phyloP scores from a whole-genome alignment of 495 filamentous ascomycete genomes.

The Neurospora sp. region DNA sequence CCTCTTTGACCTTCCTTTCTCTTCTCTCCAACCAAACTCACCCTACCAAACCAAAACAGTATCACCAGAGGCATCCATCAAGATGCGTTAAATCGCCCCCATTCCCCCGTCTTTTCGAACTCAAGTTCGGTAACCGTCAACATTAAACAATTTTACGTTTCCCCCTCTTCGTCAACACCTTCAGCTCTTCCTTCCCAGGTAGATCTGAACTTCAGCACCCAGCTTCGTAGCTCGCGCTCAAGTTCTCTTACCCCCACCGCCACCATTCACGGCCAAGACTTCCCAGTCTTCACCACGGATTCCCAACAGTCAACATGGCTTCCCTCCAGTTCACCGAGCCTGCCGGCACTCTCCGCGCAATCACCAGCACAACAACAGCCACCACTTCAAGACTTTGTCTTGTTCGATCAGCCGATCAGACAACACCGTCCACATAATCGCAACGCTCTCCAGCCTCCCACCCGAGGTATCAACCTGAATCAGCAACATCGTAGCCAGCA shows the following conservation, averaged over 20 bases:
- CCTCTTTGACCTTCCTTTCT: constrained; percentile 7
- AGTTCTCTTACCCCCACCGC: constrained; percentile 36
- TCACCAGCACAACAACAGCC: constrained; percentile 32
- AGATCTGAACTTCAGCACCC: constrained; percentile 43
- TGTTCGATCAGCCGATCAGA: constrained; percentile 39
- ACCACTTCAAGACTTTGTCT: constrained; percentile 42
- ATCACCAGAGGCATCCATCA: constrained; percentile 21
- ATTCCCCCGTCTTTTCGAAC: constrained; percentile 11
- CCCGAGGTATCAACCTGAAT: constrained; percentile 30
- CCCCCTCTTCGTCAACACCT: constrained; percentile 33
- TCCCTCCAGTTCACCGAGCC: constrained; percentile 49
- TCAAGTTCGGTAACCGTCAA: constrained; percentile 20
- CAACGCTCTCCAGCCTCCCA: constrained; percentile 27
- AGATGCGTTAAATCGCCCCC: constrained; percentile 28
- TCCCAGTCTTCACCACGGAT: constrained; percentile 51
- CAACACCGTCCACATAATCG: constrained; percentile 40
- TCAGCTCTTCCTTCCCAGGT: constrained; percentile 45
- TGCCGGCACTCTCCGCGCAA: constrained; percentile 48
- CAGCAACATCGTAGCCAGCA: constrained; percentile 30
- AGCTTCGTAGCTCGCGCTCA: constrained; percentile 37
- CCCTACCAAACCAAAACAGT: constrained; percentile 1
- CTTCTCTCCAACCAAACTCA: constrained; percentile 18
- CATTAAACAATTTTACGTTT: constrained; percentile 29
- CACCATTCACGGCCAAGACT: constrained; percentile 43
- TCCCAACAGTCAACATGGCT: constrained; percentile 46